These are phyloP conservation scores for Mycothermus thermophilus DNA, from an alignment of 495 filamentous ascomycete species.

Conservation along the genomic window DNA sequence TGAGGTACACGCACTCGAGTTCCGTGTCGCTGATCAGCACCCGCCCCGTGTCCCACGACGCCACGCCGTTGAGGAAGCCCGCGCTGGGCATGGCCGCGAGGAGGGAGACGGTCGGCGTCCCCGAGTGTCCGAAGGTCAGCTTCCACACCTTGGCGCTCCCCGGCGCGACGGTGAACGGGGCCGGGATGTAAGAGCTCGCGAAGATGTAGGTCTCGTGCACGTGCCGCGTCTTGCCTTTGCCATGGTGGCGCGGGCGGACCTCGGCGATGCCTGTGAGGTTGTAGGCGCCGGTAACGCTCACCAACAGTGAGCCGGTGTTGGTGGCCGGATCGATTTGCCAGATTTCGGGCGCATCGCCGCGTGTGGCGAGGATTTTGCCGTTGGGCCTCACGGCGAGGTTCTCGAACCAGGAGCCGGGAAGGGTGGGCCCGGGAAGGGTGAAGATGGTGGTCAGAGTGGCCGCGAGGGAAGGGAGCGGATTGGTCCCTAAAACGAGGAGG, in stretches of 20 bases:
- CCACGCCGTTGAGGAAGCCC: constrained; percentile 28
- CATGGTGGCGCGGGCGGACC: constrained; percentile 10
- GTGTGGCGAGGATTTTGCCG: constrained; percentile 14
- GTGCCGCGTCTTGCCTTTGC: background rate
- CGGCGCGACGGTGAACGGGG: constrained; percentile 12
- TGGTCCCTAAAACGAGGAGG: background rate
- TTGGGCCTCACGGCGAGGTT: constrained; percentile 21
- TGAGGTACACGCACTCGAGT: constrained; percentile 3
- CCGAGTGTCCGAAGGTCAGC: constrained; percentile 17
- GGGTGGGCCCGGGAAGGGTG: background rate
- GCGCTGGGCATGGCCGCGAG: constrained; percentile 27
- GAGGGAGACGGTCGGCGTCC: constrained; percentile 1
- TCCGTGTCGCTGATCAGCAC: constrained; percentile 20
- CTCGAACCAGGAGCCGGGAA: constrained; percentile 15
- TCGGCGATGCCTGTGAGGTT: constrained; percentile 31
- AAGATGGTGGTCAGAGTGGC: background rate
- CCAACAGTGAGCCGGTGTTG: constrained; percentile 17
- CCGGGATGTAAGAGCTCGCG: constrained; percentile 26
- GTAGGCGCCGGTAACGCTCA: constrained; percentile 22
- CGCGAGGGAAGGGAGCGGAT: background rate
- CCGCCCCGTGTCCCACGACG: constrained; percentile 8
- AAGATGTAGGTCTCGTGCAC: constrained; percentile 28
- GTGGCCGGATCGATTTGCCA: constrained; percentile 26
- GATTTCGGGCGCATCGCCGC: constrained; percentile 16
- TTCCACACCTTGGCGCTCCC: constrained; percentile 28